These are phyloP conservation scores for Claviceps sorghi DNA, from an alignment of 2,329 filamentous ascomycete genomes.

Conservation along the genomic window DNA sequence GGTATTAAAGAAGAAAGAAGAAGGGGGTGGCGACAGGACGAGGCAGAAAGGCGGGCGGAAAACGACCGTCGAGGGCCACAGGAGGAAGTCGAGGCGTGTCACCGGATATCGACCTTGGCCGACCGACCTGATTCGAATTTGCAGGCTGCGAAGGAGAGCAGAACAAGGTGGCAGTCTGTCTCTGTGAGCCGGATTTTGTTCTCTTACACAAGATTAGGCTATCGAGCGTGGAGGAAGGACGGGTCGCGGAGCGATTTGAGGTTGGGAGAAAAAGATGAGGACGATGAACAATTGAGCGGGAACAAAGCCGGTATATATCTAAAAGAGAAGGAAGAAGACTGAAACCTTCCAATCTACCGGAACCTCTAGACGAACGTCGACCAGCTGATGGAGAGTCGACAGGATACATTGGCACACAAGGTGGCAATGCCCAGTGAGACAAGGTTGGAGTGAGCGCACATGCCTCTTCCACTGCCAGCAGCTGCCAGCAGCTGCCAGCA, in stretches of 20 bases:
- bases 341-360: background rate
- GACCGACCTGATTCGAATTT: background rate
- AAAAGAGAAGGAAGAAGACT: background rate
- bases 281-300: background rate
- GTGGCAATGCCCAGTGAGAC: background rate
- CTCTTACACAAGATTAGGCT: background rate
- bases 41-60: background rate
- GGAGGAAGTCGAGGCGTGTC: background rate
- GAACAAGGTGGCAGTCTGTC: background rate
- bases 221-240: no score
- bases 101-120: background rate
- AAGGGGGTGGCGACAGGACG: background rate
- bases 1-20: background rate
- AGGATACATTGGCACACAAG: background rate
- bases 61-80: background rate
- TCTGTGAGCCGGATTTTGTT: background rate
- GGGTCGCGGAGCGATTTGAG: background rate
- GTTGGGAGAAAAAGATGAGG: background rate
- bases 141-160: background rate
- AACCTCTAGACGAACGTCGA: no score
- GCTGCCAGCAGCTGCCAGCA: background rate
- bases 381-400: no score
- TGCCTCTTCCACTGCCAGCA: background rate
- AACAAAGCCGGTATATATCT: background rate
- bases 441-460: background rate